Conservation (phyloP, 192 early-diverging fungal genomes). For the Coemansia sp. region DNA sequence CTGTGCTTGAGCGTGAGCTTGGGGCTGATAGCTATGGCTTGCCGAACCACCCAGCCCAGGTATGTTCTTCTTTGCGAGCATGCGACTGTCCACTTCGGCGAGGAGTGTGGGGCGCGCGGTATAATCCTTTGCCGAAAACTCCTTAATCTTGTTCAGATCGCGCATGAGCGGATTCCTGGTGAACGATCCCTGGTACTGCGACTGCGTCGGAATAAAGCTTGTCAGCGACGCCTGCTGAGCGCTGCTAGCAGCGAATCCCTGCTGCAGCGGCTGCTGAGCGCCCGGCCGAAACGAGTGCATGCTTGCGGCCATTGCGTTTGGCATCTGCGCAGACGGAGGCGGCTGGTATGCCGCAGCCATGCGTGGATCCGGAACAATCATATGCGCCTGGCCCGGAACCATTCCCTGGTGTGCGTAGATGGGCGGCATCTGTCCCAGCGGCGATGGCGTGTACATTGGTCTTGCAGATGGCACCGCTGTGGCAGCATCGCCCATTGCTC, state of each 20-base stretch:
- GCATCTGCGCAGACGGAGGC: not conserved
- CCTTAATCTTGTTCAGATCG: constrained; percentile 49
- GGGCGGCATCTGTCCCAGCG: constrained; percentile 29
- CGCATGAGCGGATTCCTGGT: constrained; percentile 51
- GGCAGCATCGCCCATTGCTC: constrained; percentile 5
- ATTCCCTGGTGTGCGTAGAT: constrained; percentile 18
- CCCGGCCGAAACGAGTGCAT: not conserved
- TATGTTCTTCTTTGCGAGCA: constrained; percentile 44
- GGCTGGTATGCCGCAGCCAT: constrained; percentile 5
- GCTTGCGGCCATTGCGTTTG: not conserved
- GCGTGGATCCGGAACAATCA: constrained; percentile 5
- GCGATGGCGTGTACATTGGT: constrained; percentile 40
- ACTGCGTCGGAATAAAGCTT: constrained; percentile 37
- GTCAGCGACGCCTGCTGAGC: constrained; percentile 28
- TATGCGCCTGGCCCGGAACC: constrained; percentile 3
- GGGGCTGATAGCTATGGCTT: constrained; percentile 48
- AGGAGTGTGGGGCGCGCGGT: constrained; percentile 42
- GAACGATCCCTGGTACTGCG: constrained; percentile 20
- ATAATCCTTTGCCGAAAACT: constrained; percentile 49
- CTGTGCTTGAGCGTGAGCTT: constrained; percentile 3
- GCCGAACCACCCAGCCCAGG: constrained; percentile 48
- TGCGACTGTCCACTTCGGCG: constrained; percentile 45
- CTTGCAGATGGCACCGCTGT: not conserved
- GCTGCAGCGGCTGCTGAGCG: constrained; percentile 13
- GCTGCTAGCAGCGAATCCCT: not conserved